Base-by-base conservation (phyloP, 495 filamentous ascomycete species). In the Penicillium alfredii region DNA sequence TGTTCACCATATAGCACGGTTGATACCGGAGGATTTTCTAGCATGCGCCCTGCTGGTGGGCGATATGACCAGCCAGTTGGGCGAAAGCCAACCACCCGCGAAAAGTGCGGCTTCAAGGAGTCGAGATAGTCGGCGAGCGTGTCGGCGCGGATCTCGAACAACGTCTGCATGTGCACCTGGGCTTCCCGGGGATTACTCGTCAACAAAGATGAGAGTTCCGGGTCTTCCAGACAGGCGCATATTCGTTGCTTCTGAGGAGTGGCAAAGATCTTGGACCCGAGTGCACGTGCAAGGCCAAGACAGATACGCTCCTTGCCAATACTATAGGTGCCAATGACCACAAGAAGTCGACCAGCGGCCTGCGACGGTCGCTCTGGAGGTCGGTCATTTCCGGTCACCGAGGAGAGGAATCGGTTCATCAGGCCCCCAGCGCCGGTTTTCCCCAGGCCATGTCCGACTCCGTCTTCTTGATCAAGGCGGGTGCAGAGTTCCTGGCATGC, bases 301-400 rank as follows among this genome's bases (percentile, higher is more conserved):
- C 92, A 97, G 50, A 99, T 86, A 36, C 88, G 81, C 58, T 99
- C 92, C 66, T 99, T 99, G 58, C 92, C 92, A 47, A 99, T 99
- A 41, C 80, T 86, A 66, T 99, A 99, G 2, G 92, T 99, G 36
- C 92, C 92, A 43, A 95, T 88, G 6, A 99, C 77, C 12, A 99
- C 84, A 2, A 99, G 74, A 6, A 99, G 73, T 13, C 86, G 79
- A 27, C 78, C 80, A n/a, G 64, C 55, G 1, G 38, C 29, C 8
- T 38, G n/a, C 1, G 56, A 22, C 2, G 33, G 6, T 33, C 24
- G 35, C 1, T 49, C 30, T 16, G 41, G 34, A 7, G 40, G 2
- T 10, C 24, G 30, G 14, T 42, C 38, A 6, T 33, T 30, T 9
- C 39, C 38, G 4, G 56, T 52, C 0, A 52, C 39, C 7, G 48